Percentiles rank a stretch among this genome's conserved stretches.
Evolutionary conservation across 2,329 filamentous ascomycete species (phyloP).

Genomic region (Sclerotinia subarctica): DNA sequence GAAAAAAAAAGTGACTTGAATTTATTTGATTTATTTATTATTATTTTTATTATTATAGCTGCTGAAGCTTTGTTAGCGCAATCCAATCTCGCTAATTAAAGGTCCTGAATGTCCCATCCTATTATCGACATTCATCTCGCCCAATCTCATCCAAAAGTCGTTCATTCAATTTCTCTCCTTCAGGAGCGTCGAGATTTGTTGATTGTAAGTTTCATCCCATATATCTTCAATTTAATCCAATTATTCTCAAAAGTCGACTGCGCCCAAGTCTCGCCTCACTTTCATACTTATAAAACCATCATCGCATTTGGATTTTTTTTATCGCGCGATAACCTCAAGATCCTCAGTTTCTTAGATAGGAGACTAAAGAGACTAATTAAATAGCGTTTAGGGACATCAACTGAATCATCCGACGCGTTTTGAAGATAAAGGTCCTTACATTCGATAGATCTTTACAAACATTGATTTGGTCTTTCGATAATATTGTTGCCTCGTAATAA

Average conservation of each 20-base stretch:
- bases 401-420: conserved; percentile 28
- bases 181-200: conserved; percentile 20
- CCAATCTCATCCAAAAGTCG: conserved; percentile 17
- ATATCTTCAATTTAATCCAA: neutral
- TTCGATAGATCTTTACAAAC: conserved; percentile 13
- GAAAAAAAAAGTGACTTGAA: neutral
- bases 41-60: no score
- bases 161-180: conserved; percentile 21
- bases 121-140: conserved; percentile 19
- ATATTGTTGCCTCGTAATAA: conserved; percentile 20
- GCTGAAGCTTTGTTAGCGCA: conserved; percentile 19
- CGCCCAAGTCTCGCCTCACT: conserved; percentile 5
- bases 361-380: conserved; percentile 14
- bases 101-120: conserved; percentile 17
- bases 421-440: conserved; percentile 22
- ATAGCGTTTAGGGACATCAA: conserved; percentile 18
- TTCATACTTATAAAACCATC: neutral
- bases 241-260: neutral
- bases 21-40: neutral
- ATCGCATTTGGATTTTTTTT: neutral
- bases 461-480: conserved; percentile 15
- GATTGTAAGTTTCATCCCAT: conserved; percentile 18
- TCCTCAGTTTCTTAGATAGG: conserved; percentile 10
- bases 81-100: conserved; percentile 23
- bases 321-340: conserved; percentile 12